phyloP scores from a whole-genome alignment of 1,139 yeast species.

The Yamadazyma jaroonii region DNA sequence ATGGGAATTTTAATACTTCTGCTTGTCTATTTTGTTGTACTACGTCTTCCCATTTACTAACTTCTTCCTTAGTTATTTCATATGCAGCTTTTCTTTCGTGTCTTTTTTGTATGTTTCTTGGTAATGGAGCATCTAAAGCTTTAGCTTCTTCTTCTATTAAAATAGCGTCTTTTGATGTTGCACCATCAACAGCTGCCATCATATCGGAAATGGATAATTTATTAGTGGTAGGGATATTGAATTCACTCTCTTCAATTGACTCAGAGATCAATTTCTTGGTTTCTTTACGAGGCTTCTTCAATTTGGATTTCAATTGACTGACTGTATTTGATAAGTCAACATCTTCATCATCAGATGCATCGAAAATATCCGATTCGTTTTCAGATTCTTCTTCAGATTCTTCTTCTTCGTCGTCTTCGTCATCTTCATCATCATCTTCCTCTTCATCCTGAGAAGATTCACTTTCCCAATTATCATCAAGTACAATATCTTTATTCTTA shows the following conservation, averaged over 20 bases:
- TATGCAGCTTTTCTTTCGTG: slow-evolving; percentile 90
- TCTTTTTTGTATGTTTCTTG: slow-evolving; percentile 80
- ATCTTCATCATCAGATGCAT: slow-evolving; percentile 16
- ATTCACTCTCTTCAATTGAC: slow-evolving; percentile 68
- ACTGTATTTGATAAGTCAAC: slow-evolving; percentile 37
- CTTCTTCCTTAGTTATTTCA: slow-evolving; percentile 82
- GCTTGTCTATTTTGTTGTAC: slow-evolving; percentile 79
- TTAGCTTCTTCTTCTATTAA: slow-evolving; percentile 46
- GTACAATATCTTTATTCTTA: slow-evolving; percentile 32
- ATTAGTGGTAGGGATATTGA: slow-evolving; percentile 59
- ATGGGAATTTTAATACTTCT: slow-evolving; percentile 77
- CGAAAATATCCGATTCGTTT: slow-evolving; percentile 21
- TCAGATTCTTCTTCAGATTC: slow-evolving; percentile 17
- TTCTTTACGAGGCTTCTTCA: slow-evolving; percentile 33
- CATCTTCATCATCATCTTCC: slow-evolving; percentile 19
- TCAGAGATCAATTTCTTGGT: slow-evolving; percentile 47
- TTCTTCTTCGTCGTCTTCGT: slow-evolving; percentile 9
- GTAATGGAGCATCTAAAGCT: slow-evolving; percentile 77
- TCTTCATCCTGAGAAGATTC: slow-evolving; percentile 20
- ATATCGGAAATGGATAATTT: slow-evolving; percentile 72
- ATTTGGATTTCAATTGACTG: slow-evolving; percentile 24
- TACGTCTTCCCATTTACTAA: slow-evolving; percentile 83
- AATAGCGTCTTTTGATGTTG: slow-evolving; percentile 46
- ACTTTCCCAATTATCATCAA: slow-evolving; percentile 42
- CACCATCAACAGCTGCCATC: slow-evolving; percentile 60